These are phyloP conservation scores for Neurospora tetraspora DNA, from an alignment of 495 filamentous ascomycete genomes.

Conservation along the genomic window DNA sequence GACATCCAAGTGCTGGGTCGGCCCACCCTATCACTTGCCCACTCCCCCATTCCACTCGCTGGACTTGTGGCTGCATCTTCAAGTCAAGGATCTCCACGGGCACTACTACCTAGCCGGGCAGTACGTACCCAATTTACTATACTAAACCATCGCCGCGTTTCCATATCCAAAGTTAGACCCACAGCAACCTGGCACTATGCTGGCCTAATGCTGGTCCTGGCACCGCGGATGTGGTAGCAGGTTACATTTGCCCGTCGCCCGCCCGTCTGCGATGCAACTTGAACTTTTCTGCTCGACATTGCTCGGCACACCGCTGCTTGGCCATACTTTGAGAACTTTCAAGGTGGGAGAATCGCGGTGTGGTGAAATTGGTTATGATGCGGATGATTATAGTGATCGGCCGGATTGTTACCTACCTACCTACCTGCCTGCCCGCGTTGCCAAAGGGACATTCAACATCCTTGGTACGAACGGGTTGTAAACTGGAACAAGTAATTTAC, in stretches of 20 bases:
- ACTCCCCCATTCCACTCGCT: not conserved
- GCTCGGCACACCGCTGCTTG: not conserved
- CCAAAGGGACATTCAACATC: not conserved
- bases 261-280: not conserved
- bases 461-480: not conserved
- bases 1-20: not conserved
- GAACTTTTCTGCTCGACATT: not conserved
- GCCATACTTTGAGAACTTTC: not conserved
- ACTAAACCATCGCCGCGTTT: not conserved
- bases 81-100: not conserved
- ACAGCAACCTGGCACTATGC: not conserved
- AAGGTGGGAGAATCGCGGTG: not conserved
- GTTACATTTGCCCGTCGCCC: not conserved
- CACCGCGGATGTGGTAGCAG: not conserved
- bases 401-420: not conserved
- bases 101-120: not conserved
- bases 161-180: not conserved
- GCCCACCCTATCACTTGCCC: not conserved
- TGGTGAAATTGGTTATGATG: not conserved
- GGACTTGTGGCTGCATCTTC: not conserved
- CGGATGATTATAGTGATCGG: not conserved
- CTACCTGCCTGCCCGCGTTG: not conserved
- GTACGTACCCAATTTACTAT: not conserved
- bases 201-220: not conserved
- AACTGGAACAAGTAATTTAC: no score